A percentile compares a stretch with the other conserved stretches of the same genome.
Conservation (phyloP, 2,329 filamentous ascomycete genomes). For the Aspergillus sp. region DNA sequence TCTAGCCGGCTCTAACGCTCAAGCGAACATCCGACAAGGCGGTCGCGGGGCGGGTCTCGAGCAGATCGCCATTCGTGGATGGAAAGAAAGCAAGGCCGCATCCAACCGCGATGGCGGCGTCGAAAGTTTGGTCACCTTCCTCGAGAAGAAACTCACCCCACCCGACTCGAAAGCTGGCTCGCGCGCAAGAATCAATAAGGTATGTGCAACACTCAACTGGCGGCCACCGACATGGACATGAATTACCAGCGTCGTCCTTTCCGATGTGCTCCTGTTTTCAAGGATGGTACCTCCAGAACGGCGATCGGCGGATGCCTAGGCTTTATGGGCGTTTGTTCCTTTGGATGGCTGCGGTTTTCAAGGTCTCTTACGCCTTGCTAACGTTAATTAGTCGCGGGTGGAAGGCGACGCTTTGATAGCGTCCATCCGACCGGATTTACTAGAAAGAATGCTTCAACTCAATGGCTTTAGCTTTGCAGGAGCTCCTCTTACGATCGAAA, state of each 20-base stretch:
- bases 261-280: conserved; percentile 43
- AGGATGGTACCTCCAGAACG: conserved; percentile 44
- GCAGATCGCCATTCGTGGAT: conserved; percentile 55
- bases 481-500: conserved; percentile 54
- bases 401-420: conserved; percentile 70
- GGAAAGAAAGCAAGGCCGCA: conserved; percentile 68
- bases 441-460: conserved; percentile 64
- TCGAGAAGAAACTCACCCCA: conserved; percentile 68
- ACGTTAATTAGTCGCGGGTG: conserved; percentile 67
- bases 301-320: conserved; percentile 35
- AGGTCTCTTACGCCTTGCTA: conserved; percentile 61
- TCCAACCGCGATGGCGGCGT: conserved; percentile 67
- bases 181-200: conserved; percentile 70
- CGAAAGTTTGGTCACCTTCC: conserved; percentile 63
- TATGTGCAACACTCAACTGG: conserved; percentile 58
- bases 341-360: conserved; percentile 40
- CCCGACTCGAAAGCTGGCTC: conserved; percentile 50
- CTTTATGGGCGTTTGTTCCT: conserved; percentile 32
- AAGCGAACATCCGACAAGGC: conserved; percentile 42
- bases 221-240: conserved; percentile 43
- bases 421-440: conserved; percentile 64
- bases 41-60: conserved; percentile 29
- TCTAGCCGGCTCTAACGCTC: conserved; percentile 31
- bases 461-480: conserved; percentile 70
- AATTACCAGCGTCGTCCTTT: conserved; percentile 34